phyloP scores from a whole-genome alignment of 202 grass and related monocot genomes.

The Digitaria exilis region DNA sequence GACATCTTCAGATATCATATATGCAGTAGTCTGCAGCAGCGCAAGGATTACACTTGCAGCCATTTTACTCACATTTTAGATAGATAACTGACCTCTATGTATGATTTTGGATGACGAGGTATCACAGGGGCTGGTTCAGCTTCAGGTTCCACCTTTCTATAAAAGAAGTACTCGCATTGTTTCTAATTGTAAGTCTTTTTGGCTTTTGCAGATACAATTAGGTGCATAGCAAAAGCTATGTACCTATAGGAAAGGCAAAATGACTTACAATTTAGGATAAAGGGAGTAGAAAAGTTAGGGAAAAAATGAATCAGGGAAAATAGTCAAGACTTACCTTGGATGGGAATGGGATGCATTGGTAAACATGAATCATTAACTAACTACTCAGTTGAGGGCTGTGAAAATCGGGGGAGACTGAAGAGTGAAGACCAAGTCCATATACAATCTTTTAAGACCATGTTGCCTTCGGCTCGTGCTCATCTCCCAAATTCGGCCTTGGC shows the following conservation, averaged over 20 bases:
- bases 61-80: too few species aligned
- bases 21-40: neutral
- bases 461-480: neutral
- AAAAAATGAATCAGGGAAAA: neutral
- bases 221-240: neutral
- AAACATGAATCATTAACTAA: neutral
- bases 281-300: too few species aligned
- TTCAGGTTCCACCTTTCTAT: neutral
- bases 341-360: neutral
- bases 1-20: neutral
- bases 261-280: neutral
- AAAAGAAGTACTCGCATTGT: neutral
- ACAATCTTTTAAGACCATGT: neutral
- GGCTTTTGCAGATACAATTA: neutral
- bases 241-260: neutral
- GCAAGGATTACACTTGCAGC: neutral
- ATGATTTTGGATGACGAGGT: neutral
- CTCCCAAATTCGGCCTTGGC: constrained; percentile 1
- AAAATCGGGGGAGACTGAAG: neutral
- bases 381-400: constrained; percentile 6
- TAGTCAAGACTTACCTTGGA: neutral
- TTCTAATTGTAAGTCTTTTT: neutral
- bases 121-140: neutral
- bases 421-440: neutral
- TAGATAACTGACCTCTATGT: neutral